Evolutionary conservation across 805 yeast genomes (phyloP), one percentile per base, ranked within the genome.

Genomic region (Metschnikowia kunwiensis): DNA sequence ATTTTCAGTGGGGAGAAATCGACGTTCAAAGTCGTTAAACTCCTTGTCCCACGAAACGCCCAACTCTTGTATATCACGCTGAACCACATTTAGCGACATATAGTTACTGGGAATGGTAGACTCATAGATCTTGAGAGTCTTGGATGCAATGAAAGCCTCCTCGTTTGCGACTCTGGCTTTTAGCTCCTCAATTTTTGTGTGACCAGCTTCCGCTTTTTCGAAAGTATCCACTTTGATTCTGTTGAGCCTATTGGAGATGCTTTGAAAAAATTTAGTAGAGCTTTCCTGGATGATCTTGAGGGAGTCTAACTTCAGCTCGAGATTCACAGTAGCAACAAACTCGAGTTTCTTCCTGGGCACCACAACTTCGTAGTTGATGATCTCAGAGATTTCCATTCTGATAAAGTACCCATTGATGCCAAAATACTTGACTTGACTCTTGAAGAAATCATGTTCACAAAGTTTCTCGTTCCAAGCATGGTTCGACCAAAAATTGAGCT

Each of bases 41-140:
- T 82, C 95, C 15, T 61, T 50, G 59, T 91, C 96, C 97, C 97
- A 93, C 26, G 70, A 75, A 15, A 86, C 88, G 3, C 95, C 89
- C 19, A 80, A 63, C 38, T 83, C 88, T 52, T 91, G 96, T 12
- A 91, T 68, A 23, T 74, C 74, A 49, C 91, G 67, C 18, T 88
- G 61, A 2, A 84, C 74, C 0, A 75, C 63, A 52, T 94, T 93
- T 47, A 93, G 60, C 9, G 78, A 72, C 29, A 91, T 57, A 55
- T 84, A 84, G 24, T 78, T 82, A 5, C 82, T 74, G 0, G 86
- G 81, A 1, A 68, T 58, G 0, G 85, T 75, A 2, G 65, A 57
- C 17, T 70, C 57, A 50, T 81, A 85, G 3, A 83, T 65, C 0
- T 64, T 63, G 11, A 74, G 68, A 2, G 83, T 68, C 45, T 70